Evolutionary conservation across 192 early-diverging fungal species (phyloP).

Genomic region (Podila horticola): DNA sequence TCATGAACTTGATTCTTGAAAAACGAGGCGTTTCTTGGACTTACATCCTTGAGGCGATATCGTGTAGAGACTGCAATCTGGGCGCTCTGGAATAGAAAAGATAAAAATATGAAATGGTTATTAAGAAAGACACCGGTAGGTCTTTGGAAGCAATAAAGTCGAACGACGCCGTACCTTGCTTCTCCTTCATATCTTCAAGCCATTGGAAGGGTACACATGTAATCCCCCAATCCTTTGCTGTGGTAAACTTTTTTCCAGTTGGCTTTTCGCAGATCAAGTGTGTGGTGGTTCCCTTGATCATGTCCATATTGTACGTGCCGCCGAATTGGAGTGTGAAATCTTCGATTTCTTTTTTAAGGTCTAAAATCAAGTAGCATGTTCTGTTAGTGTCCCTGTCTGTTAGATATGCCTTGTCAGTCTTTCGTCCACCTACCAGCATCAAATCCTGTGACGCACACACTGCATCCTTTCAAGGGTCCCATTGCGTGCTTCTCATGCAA

Average conservation of each 20-base stretch:
- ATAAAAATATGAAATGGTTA: not conserved
- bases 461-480: conserved; percentile 38
- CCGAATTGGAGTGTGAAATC: conserved; percentile 20
- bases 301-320: conserved; percentile 32
- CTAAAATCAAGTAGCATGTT: conserved; percentile 3
- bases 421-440: conserved; percentile 6
- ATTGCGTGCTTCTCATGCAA: not conserved
- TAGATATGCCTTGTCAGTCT: not conserved
- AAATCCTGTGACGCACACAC: conserved; percentile 38
- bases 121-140: not conserved
- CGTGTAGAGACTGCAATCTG: not conserved
- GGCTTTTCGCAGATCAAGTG: conserved; percentile 28
- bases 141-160: no score
- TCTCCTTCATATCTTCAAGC: conserved; percentile 6
- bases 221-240: conserved; percentile 33
- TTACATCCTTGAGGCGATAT: conserved; percentile 3
- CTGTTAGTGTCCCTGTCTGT: not conserved
- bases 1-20: no score
- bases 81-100: not conserved
- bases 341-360: conserved; percentile 13
- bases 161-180: not conserved
- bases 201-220: conserved; percentile 19
- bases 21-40: no score
- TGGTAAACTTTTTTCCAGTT: conserved; percentile 25
- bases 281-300: conserved; percentile 27